Evolutionary conservation across 768 basidiomycete species (phyloP).

Genomic region (Auriscalpium orientale): DNA sequence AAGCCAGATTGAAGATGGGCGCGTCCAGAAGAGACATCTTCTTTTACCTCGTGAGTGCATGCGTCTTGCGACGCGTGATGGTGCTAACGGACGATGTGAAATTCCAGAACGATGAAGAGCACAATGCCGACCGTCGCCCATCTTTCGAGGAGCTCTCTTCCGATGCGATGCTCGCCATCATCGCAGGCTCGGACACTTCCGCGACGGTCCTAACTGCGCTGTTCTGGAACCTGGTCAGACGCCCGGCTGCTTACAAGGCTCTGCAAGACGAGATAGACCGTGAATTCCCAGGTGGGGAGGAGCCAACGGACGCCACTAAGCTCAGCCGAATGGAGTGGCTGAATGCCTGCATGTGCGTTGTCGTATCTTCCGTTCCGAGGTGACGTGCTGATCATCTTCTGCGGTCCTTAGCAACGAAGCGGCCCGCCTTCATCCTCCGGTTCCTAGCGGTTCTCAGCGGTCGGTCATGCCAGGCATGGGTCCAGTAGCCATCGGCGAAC

Average conservation of each 20-base stretch:
- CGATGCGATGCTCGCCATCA: not conserved
- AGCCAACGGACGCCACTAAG: not conserved
- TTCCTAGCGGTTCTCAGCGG: not conserved
- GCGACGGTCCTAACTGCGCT: not conserved
- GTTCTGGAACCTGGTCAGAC: not conserved
- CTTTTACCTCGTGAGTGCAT: not conserved
- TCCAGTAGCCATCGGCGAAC: not conserved
- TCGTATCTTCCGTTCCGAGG: not conserved
- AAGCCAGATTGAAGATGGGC: not conserved
- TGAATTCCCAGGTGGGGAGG: not conserved
- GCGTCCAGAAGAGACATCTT: not conserved
- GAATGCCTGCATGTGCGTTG: not conserved
- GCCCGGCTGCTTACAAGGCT: not conserved
- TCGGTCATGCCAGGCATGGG: not conserved
- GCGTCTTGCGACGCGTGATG: not conserved
- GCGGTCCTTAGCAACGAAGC: not conserved
- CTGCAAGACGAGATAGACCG: not conserved
- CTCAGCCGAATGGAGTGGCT: not conserved
- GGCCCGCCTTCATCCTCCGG: not conserved
- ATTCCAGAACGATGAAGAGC: not conserved
- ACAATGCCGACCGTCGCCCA: not conserved
- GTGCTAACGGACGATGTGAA: not conserved
- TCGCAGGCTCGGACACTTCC: not conserved
- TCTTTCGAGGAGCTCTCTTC: not conserved
- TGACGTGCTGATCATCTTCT: not conserved